Conservation (phyloP, 1,284 basidiomycete genomes). For the Apiotrichum porosum region DNA sequence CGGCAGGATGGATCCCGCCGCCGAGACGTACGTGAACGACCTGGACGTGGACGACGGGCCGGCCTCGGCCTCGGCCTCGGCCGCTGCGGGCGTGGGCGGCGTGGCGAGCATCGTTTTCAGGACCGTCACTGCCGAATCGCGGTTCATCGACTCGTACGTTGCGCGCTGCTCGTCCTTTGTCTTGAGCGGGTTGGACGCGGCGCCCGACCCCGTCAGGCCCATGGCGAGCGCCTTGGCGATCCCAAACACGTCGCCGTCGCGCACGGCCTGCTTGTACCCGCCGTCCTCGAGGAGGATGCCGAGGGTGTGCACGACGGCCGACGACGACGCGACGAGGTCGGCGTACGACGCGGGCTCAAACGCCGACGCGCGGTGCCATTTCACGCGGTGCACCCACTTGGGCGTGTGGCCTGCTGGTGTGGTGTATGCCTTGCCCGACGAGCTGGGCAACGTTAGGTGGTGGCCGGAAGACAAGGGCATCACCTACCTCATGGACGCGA, state of each 20-base stretch:
- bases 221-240: conserved; percentile 52
- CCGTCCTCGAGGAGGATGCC: conserved; percentile 81
- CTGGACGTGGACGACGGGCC: not conserved
- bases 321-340: conserved; percentile 59
- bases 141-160: conserved; percentile 76
- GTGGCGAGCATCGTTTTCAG: conserved; percentile 62
- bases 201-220: conserved; percentile 44
- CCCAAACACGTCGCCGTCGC: conserved; percentile 57
- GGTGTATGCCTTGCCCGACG: conserved; percentile 76
- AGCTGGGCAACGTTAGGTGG: conserved; percentile 52
- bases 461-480: not conserved
- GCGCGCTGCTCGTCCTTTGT: conserved; percentile 36
- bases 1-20: conserved; percentile 87
- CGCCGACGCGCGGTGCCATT: conserved; percentile 75
- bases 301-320: conserved; percentile 89
- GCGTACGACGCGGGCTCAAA: conserved; percentile 70
- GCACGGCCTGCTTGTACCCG: conserved; percentile 71
- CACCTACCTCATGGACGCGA: conserved; percentile 77
- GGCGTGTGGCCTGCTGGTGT: conserved; percentile 86
- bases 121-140: conserved; percentile 71
- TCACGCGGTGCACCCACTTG: conserved; percentile 70
- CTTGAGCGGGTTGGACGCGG: conserved; percentile 61
- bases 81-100: conserved; percentile 4
- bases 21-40: conserved; percentile 89
- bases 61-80: conserved; percentile 15